phyloP scores from a whole-genome alignment of 179 eudicot genomes.

The Amaranthus tricolor region DNA sequence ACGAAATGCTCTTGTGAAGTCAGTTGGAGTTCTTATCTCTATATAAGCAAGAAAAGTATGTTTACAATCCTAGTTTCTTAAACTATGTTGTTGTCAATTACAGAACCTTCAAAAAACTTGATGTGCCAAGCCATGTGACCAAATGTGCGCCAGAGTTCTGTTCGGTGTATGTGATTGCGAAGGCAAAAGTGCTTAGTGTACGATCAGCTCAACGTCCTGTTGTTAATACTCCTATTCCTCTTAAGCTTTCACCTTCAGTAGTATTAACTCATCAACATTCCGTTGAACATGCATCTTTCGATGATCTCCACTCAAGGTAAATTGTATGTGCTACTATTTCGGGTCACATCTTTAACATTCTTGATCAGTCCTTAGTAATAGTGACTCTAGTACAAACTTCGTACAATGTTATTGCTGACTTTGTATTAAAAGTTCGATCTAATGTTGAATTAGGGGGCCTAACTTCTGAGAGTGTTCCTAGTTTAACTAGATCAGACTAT shows the following conservation, averaged over 20 bases:
- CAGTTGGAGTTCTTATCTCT: constrained; percentile 14
- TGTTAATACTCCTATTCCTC: constrained; percentile 40
- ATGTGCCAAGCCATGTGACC: constrained; percentile 34
- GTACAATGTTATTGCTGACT: no score
- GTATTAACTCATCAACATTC: constrained; percentile 19
- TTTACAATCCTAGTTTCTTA: constrained; percentile 16
- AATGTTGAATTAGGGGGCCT: no score
- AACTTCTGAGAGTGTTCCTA: no score
- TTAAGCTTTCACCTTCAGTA: constrained; percentile 26
- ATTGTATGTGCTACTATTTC: not conserved
- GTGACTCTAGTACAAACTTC: no score
- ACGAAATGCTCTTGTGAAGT: constrained; percentile 39
- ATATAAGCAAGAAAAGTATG: not conserved
- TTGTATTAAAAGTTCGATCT: no score
- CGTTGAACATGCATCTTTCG: constrained; percentile 21
- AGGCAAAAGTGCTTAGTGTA: constrained; percentile 39
- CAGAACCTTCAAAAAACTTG: constrained; percentile 48
- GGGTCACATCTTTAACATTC: not conserved
- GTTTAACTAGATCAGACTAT: no score
- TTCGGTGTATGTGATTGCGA: constrained; percentile 46
- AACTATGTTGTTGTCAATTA: not conserved
- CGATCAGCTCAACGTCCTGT: constrained; percentile 43
- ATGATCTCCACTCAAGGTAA: constrained; percentile 30
- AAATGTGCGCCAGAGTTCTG: constrained; percentile 47
- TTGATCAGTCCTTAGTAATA: not conserved